phyloP scores from a whole-genome alignment of 345 rosid genomes.

The Syzygium aromaticum region DNA sequence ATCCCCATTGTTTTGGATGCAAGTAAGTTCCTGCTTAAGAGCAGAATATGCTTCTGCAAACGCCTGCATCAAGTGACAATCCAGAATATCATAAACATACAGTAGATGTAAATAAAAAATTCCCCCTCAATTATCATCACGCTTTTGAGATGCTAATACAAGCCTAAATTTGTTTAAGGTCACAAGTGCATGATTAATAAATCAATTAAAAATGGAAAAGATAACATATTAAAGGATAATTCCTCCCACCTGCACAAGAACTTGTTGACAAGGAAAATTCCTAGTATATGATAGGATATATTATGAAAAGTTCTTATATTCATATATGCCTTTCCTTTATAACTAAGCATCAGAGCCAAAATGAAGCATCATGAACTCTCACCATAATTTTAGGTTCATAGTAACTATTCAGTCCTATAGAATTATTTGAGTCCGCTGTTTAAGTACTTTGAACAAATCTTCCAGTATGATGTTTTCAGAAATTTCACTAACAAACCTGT shows the following conservation, averaged over 20 bases:
- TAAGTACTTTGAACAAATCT: neutral
- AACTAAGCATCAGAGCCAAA: neutral
- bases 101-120: constrained; percentile 1
- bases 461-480: neutral
- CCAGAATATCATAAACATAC: neutral
- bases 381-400: neutral
- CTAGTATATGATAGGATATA: neutral
- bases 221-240: neutral
- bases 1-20: constrained; percentile 34
- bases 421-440: neutral
- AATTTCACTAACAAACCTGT: neutral
- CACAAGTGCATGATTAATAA: neutral
- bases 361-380: neutral
- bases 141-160: neutral
- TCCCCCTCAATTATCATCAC: neutral
- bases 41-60: constrained; percentile 87
- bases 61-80: constrained; percentile 47
- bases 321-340: neutral
- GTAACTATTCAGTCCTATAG: neutral
- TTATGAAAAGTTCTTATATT: neutral
- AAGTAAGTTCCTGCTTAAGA: constrained; percentile 67
- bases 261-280: neutral
- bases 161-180: neutral
- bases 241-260: neutral
- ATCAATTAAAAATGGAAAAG: neutral